These are phyloP conservation scores for Candida corydali DNA, from an alignment of 805 yeast species.

Conservation along the genomic window DNA sequence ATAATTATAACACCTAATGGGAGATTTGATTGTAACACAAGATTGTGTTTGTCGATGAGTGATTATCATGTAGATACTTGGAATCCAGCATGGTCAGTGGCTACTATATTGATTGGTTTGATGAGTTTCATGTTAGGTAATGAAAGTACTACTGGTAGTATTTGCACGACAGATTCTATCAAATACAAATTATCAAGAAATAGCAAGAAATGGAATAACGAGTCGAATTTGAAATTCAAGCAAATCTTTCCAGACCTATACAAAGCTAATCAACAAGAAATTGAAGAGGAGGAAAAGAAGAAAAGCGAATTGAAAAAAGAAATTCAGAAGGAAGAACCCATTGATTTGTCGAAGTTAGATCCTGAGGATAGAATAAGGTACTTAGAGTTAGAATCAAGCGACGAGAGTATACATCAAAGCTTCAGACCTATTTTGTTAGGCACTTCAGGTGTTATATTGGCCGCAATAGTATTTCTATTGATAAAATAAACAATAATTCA, in stretches of 20 bases:
- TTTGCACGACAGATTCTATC: constrained; percentile 55
- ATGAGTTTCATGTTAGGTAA: constrained; percentile 89
- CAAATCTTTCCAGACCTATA: constrained; percentile 69
- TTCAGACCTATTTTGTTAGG: background rate
- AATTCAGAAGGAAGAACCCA: constrained; percentile 15
- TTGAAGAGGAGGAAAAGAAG: constrained; percentile 17
- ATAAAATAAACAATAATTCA: too few relatives aligned
- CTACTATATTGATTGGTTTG: constrained; percentile 82
- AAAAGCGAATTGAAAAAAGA: constrained; percentile 9
- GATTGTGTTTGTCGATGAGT: constrained; percentile 87
- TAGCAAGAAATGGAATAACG: constrained; percentile 57
- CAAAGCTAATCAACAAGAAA: constrained; percentile 35
- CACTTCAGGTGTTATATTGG: constrained; percentile 3
- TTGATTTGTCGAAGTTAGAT: constrained; percentile 36
- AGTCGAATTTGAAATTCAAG: constrained; percentile 53
- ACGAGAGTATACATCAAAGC: background rate
- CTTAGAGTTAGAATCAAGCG: constrained; percentile 9
- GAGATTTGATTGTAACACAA: constrained; percentile 72
- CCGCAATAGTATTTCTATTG: background rate
- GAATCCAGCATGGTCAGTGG: constrained; percentile 96
- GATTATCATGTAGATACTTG: constrained; percentile 93
- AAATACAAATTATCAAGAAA: constrained; percentile 55
- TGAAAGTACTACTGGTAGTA: constrained; percentile 82
- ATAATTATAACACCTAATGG: constrained; percentile 90
- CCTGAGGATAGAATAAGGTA: constrained; percentile 65